Evolutionary conservation across 495 filamentous ascomycete species (phyloP).

Genomic region (Elasticomyces elasticus): DNA sequence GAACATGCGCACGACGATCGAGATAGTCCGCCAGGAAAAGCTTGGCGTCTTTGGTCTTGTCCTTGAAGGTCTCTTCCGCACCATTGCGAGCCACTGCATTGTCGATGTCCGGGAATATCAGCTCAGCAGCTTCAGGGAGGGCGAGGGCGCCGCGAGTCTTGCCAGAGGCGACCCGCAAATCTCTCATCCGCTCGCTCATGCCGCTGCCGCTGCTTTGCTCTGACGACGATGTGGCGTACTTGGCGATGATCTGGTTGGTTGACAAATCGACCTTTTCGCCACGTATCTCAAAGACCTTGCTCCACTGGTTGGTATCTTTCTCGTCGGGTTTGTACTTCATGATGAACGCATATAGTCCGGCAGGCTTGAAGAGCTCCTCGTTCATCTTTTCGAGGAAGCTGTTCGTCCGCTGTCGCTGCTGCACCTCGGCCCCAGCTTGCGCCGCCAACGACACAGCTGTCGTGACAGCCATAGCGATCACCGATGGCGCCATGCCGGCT

Average conservation of each 20-base stretch:
- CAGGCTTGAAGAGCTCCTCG: constrained; percentile 47
- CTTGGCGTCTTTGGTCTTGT: constrained; percentile 28
- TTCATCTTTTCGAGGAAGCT: constrained; percentile 49
- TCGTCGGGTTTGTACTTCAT: constrained; percentile 49
- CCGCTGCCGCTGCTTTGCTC: neutral
- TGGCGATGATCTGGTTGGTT: constrained; percentile 23
- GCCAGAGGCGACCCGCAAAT: constrained; percentile 33
- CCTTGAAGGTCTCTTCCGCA: constrained; percentile 24
- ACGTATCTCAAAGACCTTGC: constrained; percentile 6
- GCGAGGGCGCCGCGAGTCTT: constrained; percentile 39
- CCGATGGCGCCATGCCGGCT: constrained; percentile 31
- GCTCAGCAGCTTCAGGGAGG: constrained; percentile 43
- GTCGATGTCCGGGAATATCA: constrained; percentile 47
- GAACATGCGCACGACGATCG: constrained; percentile 42
- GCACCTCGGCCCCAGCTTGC: constrained; percentile 30
- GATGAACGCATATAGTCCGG: constrained; percentile 49
- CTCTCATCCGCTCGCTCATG: constrained; percentile 30
- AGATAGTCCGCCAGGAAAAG: constrained; percentile 44
- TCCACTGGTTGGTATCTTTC: neutral
- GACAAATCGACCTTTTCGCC: constrained; percentile 26
- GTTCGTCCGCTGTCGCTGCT: constrained; percentile 37
- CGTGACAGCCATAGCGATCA: constrained; percentile 38
- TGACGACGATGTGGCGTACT: constrained; percentile 20
- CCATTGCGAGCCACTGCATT: constrained; percentile 11
- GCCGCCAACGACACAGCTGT: constrained; percentile 37